Percentiles rank a stretch among this genome's conserved stretches.
phyloP scores from a whole-genome alignment of 192 early-diverging fungal genomes.

The Dimargaris xerosporica region DNA sequence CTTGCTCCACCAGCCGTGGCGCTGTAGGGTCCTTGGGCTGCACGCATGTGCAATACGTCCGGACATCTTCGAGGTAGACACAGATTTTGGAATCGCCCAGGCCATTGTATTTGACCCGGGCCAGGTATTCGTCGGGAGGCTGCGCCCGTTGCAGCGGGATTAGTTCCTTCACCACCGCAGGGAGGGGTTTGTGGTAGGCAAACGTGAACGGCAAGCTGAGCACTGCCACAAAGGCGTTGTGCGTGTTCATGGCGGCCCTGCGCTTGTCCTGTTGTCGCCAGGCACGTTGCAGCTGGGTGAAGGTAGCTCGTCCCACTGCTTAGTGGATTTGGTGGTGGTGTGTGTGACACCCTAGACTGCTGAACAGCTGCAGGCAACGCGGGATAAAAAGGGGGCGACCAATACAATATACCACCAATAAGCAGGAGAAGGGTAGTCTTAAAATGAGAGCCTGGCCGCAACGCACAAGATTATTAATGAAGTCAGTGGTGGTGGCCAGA shows the following conservation, averaged over 20 bases:
- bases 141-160: neutral
- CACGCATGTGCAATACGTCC: conserved; percentile 9
- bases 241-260: neutral
- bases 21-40: neutral
- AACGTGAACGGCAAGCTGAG: conserved; percentile 10
- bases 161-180: conserved; percentile 7
- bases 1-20: conserved; percentile 1
- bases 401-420: too few relatives aligned
- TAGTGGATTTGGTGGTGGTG: too few relatives aligned
- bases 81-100: conserved; percentile 5
- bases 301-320: too few relatives aligned
- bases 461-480: too few relatives aligned
- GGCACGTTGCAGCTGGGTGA: too few relatives aligned
- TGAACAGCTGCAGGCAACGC: too few relatives aligned
- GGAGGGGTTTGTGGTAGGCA: conserved; percentile 5
- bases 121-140: conserved; percentile 6
- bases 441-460: too few relatives aligned
- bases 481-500: too few relatives aligned
- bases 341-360: too few relatives aligned
- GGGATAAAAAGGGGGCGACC: too few relatives aligned
- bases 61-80: conserved; percentile 5
- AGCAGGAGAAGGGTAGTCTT: too few relatives aligned
- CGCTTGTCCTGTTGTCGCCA: too few relatives aligned
- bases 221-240: conserved; percentile 10
- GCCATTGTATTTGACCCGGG: conserved; percentile 11